phyloP scores from a whole-genome alignment of 441 rosid species.

The Gossypium schwendimanii region DNA sequence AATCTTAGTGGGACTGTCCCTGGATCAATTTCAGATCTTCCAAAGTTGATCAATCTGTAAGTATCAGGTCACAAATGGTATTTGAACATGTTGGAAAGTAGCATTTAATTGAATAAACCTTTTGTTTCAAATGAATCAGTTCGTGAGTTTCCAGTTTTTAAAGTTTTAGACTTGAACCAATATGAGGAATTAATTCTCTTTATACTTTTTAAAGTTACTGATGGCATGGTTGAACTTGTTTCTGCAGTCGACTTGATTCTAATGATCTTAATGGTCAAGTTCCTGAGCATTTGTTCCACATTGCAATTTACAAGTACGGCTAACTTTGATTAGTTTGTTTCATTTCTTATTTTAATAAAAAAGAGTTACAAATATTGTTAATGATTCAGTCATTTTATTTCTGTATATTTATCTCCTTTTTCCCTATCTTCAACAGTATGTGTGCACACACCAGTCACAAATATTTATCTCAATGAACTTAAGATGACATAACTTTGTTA shows the following conservation, averaged over 20 bases:
- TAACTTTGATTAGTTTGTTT: slow-evolving; percentile 8
- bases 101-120: not conserved
- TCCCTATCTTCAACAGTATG: not conserved
- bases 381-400: slow-evolving; percentile 9
- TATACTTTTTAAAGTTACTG: slow-evolving; percentile 14
- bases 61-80: slow-evolving; percentile 18
- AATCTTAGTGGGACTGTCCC: slow-evolving; percentile 75
- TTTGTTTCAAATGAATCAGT: not conserved
- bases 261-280: slow-evolving; percentile 68
- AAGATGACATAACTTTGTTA: slow-evolving; percentile 16
- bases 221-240: slow-evolving; percentile 12
- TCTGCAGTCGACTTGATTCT: slow-evolving; percentile 69
- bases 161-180: not conserved
- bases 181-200: not conserved
- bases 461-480: slow-evolving; percentile 12
- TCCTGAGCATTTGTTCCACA: slow-evolving; percentile 54
- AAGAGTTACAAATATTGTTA: not conserved
- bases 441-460: not conserved
- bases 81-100: not conserved
- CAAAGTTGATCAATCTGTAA: slow-evolving; percentile 66
- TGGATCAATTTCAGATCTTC: slow-evolving; percentile 52
- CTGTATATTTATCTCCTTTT: not conserved
- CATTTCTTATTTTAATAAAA: not conserved
- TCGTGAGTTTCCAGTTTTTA: slow-evolving; percentile 5
- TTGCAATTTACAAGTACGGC: slow-evolving; percentile 70